Evolutionary conservation across 257 asterid species (phyloP), one percentile per base, ranked within the genome.

Genomic region (Jacaranda mimosifolia): DNA sequence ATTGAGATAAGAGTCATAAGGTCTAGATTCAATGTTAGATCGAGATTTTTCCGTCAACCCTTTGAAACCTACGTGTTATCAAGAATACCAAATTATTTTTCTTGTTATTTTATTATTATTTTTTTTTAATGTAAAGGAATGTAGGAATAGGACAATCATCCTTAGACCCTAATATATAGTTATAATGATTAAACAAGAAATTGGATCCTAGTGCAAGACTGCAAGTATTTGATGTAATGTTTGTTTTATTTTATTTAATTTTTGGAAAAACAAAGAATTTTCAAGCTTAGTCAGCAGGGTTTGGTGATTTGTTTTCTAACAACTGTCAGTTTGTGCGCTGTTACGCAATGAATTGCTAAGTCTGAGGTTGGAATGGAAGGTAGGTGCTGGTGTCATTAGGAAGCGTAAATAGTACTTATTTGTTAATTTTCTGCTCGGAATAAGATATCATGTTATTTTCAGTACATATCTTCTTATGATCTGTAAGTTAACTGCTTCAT

Each of bases 11-110:
- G 46, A 62, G 42, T 5, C 18, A 57, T 1, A 38, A 19, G 75
- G 83, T 57, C 83, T 63, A 64, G 75, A 82, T 82, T 78, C 83
- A 79, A 4, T 46, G 86, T 32, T 48, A 9, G 74, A 57, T 51
- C 39, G 14, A 18, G 39, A 68, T 59, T 11, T 69, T n/a, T 7
- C 32, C 15, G 77, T 75, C 78, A 75, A 65, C 75, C 43, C 65
- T 6, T 70, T 40, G 55, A 73, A 63, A 36, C 53, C 17, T 45
- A 77, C 82, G 73, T 73, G 82, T 77, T 73, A 65, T 17, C 10
- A 59, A 38, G 8, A 18, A 32, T 74, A 55, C 40, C 60, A n/a
- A 19, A 26, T 26, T 42, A 26, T 53, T 49, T 48, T 32, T 19
- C 9, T 9, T 42, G 6, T 5, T 42, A 42, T 42, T 42, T 40